These are phyloP conservation scores for Papilionanthe hybrid DNA, from an alignment of 116 monocot genomes.

Conservation along the genomic window DNA sequence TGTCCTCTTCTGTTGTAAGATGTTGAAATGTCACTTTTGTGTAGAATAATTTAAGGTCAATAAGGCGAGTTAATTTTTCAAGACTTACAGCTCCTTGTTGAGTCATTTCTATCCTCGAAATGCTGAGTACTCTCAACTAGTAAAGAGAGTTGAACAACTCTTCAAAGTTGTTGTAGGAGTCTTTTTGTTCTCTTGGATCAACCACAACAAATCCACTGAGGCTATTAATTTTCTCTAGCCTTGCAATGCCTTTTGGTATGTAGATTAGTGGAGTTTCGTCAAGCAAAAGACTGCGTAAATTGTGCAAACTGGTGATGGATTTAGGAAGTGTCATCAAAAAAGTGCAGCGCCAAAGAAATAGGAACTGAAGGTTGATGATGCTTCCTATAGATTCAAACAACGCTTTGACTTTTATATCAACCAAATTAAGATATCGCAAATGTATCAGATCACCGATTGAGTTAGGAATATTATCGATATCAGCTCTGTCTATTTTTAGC, in stretches of 20 bases:
- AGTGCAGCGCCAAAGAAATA: background rate
- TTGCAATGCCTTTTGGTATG: constrained; percentile 14
- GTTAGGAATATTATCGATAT: background rate
- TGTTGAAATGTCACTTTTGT: background rate
- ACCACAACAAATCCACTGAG: constrained; percentile 5
- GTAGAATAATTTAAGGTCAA: background rate
- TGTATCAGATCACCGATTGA: constrained; percentile 12
- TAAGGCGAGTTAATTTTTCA: background rate
- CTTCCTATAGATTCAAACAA: constrained; percentile 1
- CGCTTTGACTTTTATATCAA: background rate
- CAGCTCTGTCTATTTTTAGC: background rate
- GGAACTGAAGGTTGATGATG: constrained; percentile 3
- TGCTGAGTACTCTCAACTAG: constrained; percentile 2
- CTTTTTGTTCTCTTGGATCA: background rate
- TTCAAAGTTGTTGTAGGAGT: background rate
- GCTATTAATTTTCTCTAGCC: background rate
- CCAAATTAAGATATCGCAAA: constrained; percentile 6
- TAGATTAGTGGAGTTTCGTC: background rate
- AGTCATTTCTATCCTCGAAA: constrained; percentile 5
- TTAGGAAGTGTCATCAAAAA: constrained; percentile 3
- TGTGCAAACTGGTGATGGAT: background rate
- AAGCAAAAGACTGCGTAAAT: constrained; percentile 4
- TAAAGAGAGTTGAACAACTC: constrained; percentile 6
- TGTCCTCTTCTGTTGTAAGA: background rate
- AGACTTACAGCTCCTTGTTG: background rate